Evolutionary conservation across 306 rosid species (phyloP).

Genomic region (Inga leiocalycina): DNA sequence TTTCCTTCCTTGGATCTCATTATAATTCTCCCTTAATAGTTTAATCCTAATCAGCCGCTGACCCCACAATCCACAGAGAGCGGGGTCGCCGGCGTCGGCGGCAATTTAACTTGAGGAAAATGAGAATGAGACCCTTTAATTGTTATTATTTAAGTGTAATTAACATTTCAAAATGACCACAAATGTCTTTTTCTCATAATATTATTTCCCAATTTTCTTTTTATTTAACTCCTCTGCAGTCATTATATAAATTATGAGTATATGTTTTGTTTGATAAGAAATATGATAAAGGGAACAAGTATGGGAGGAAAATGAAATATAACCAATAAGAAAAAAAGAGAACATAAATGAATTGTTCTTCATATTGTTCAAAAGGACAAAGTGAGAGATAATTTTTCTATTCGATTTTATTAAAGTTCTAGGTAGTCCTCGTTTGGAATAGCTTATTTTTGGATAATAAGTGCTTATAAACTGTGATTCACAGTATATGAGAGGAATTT

Average conservation of each 20-base stretch:
- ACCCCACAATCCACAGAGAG: constrained; percentile 2
- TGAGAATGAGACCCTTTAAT: background rate
- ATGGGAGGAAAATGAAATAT: background rate
- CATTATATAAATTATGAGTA: too few relatives aligned
- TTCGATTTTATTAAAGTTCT: too few relatives aligned
- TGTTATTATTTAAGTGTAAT: background rate
- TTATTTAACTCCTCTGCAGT: background rate
- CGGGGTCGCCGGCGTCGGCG: background rate
- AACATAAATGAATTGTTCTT: background rate
- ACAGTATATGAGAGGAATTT: too few relatives aligned
- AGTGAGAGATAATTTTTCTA: background rate
- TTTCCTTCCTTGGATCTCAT: too few relatives aligned
- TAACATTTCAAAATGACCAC: too few relatives aligned
- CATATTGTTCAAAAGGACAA: background rate
- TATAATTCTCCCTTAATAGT: too few relatives aligned
- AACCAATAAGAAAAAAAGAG: background rate
- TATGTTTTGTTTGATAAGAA: background rate
- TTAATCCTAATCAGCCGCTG: background rate
- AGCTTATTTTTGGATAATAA: too few relatives aligned
- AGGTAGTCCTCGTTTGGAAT: too few relatives aligned
- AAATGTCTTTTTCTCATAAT: background rate
- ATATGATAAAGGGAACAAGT: background rate
- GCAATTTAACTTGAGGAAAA: background rate
- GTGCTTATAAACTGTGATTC: too few relatives aligned
- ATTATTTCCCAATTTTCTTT: too few relatives aligned